Percentiles rank a stretch among this genome's conserved stretches.
These are phyloP conservation scores for Yamadazyma spencermartinsiae DNA, from an alignment of 1,139 yeast genomes.

Conservation along the genomic window DNA sequence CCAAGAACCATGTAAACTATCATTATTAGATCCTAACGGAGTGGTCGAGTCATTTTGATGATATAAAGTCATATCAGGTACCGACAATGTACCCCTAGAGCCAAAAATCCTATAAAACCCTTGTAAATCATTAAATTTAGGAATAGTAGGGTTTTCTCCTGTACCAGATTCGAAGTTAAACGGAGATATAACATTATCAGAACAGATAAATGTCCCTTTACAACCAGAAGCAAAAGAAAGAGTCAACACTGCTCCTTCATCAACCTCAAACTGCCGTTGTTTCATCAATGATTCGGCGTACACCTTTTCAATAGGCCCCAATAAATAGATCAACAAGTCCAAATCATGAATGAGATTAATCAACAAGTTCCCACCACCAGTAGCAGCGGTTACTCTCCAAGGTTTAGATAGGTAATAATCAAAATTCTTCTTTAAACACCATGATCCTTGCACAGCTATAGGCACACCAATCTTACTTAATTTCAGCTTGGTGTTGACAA, in stretches of 20 bases:
- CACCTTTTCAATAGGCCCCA: conserved; percentile 40
- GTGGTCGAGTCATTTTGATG: conserved; percentile 24
- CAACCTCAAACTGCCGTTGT: conserved; percentile 35
- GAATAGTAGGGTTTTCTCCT: conserved; percentile 43
- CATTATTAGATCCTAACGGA: conserved; percentile 5
- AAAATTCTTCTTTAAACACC: conserved; percentile 38
- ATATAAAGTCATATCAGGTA: conserved; percentile 38
- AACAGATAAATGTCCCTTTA: conserved; percentile 40
- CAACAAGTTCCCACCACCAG: conserved; percentile 42
- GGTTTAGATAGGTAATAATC: conserved; percentile 32
- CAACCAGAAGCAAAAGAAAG: conserved; percentile 33
- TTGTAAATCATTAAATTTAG: conserved; percentile 25
- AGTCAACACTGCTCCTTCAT: conserved; percentile 43
- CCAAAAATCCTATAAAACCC: conserved; percentile 43
- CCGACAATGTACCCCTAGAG: conserved; percentile 35
- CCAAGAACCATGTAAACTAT: background rate
- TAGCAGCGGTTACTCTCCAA: conserved; percentile 34
- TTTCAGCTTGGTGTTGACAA: conserved; percentile 34
- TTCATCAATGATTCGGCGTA: conserved; percentile 38
- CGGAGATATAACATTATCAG: conserved; percentile 41
- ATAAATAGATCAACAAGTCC: conserved; percentile 36
- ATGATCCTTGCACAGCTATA: conserved; percentile 41
- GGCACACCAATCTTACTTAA: conserved; percentile 30
- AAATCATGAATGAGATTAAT: conserved; percentile 44
- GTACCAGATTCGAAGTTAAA: conserved; percentile 43